Conservation (phyloP, 495 filamentous ascomycete genomes). For the Cryomyces antarcticus region DNA sequence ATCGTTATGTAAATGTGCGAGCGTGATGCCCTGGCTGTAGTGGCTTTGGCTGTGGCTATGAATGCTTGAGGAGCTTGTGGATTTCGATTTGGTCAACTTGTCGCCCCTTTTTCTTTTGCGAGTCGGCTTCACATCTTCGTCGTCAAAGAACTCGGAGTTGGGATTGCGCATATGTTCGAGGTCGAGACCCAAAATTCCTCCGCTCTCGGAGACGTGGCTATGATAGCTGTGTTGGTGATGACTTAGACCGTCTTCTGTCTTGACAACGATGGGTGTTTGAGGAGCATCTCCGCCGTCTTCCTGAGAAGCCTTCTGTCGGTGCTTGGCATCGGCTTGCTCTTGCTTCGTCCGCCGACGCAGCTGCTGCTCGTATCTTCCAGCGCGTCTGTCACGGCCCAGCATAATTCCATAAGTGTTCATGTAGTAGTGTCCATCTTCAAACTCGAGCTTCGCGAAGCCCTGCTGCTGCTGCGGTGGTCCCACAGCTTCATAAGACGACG, state of each 20-base stretch:
- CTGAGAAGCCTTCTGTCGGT: conserved; percentile 1
- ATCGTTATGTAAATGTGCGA: too few species aligned
- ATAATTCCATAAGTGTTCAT: conserved; percentile 47
- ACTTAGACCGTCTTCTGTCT: not conserved
- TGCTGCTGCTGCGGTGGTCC: too few species aligned
- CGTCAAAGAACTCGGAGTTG: too few species aligned
- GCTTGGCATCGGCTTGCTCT: not conserved
- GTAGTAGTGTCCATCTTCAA: conserved; percentile 53
- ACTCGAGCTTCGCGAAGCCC: conserved; percentile 50
- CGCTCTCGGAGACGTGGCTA: conserved; percentile 1
- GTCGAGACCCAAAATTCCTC: conserved; percentile 1
- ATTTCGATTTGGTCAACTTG: conserved; percentile 1
- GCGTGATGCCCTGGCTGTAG: too few species aligned
- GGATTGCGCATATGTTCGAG: too few species aligned
- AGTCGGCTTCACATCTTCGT: not conserved
- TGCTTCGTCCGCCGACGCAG: conserved; percentile 5
- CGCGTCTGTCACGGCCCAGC: conserved; percentile 38
- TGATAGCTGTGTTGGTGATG: not conserved
- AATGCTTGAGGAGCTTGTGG: conserved; percentile 1
- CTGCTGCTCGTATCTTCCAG: not conserved
- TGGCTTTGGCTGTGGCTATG: conserved; percentile 4
- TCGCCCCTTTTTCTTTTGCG: not conserved
- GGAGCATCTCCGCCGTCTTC: not conserved
- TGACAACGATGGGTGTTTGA: not conserved
- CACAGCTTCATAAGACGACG: too few species aligned